Conservation (phyloP, 805 yeast species). For the Lipomyces spencermartinsiae region DNA sequence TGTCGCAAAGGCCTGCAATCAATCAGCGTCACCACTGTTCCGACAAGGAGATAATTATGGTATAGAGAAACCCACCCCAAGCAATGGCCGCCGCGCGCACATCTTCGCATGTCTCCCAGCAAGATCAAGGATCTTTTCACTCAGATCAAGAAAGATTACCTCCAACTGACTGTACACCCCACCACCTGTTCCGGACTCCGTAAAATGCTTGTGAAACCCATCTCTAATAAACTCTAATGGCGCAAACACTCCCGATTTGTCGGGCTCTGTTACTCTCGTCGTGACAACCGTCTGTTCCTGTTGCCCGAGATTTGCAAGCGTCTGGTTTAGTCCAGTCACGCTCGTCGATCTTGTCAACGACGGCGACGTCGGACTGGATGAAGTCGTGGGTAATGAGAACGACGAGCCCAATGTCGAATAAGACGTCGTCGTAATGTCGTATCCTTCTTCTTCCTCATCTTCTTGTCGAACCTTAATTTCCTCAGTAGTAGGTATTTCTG, state of each 20-base stretch:
- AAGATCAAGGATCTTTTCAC: slow-evolving; percentile 17
- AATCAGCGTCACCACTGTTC: neutral
- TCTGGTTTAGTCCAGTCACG: neutral
- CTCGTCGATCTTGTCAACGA: slow-evolving; percentile 1
- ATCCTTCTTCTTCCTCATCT: neutral
- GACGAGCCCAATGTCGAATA: neutral
- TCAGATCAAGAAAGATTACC: slow-evolving; percentile 21
- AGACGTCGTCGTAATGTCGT: neutral
- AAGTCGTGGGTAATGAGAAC: neutral
- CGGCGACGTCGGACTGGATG: neutral
- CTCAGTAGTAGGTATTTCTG: neutral
- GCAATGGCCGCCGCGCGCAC: slow-evolving; percentile 17
- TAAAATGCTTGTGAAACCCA: neutral
- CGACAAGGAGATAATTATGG: no score
- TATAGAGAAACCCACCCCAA: slow-evolving; percentile 19
- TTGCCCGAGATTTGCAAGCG: neutral
- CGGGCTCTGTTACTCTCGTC: neutral
- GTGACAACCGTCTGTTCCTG: neutral
- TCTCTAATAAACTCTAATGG: neutral
- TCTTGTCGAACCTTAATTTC: neutral
- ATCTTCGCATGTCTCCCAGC: slow-evolving; percentile 7
- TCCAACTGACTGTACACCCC: slow-evolving; percentile 18
- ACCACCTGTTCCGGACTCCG: slow-evolving; percentile 4
- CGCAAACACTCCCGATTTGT: neutral
- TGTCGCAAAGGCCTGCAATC: slow-evolving; percentile 22